These are phyloP conservation scores for Phytophthora boehmeriae DNA, from an alignment of 352 stramenopile genomes.

Conservation along the genomic window DNA sequence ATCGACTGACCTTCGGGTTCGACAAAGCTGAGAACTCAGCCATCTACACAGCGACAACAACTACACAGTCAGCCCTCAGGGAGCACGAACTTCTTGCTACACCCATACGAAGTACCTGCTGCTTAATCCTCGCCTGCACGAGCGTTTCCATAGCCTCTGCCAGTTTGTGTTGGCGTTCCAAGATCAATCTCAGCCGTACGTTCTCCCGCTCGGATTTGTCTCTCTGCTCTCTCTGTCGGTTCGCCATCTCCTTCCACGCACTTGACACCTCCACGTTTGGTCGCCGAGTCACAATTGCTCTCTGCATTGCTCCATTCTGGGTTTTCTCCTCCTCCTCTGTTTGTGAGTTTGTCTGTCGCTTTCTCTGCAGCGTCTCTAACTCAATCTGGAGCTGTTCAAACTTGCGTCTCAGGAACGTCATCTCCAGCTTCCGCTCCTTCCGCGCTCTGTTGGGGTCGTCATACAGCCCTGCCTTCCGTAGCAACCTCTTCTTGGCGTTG, in stretches of 20 bases:
- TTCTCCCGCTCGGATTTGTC: slow-evolving; percentile 45
- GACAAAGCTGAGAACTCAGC: slow-evolving; percentile 24
- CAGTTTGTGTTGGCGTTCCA: slow-evolving; percentile 40
- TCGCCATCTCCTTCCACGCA: slow-evolving; percentile 35
- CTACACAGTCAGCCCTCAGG: not conserved
- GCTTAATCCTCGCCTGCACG: slow-evolving; percentile 35
- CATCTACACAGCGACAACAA: slow-evolving; percentile 19
- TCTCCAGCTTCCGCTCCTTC: slow-evolving; percentile 48
- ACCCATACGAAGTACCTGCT: slow-evolving; percentile 9
- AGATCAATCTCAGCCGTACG: slow-evolving; percentile 34
- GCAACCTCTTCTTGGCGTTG: slow-evolving; percentile 31
- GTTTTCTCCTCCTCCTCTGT: not conserved
- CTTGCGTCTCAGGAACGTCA: slow-evolving; percentile 40
- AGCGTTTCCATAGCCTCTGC: slow-evolving; percentile 38
- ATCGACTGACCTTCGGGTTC: slow-evolving; percentile 19
- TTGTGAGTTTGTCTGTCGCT: not conserved
- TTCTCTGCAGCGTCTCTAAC: slow-evolving; percentile 27
- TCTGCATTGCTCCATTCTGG: not conserved
- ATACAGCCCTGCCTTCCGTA: slow-evolving; percentile 31
- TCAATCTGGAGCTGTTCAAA: slow-evolving; percentile 42
- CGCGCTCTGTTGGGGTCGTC: slow-evolving; percentile 44
- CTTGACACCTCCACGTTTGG: slow-evolving; percentile 21
- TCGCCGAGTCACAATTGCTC: not conserved
- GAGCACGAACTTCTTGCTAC: not conserved
- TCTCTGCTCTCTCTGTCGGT: slow-evolving; percentile 29